Base-by-base conservation (phyloP, 2,329 filamentous ascomycete genomes). In the Cladophialophora exuberans region DNA sequence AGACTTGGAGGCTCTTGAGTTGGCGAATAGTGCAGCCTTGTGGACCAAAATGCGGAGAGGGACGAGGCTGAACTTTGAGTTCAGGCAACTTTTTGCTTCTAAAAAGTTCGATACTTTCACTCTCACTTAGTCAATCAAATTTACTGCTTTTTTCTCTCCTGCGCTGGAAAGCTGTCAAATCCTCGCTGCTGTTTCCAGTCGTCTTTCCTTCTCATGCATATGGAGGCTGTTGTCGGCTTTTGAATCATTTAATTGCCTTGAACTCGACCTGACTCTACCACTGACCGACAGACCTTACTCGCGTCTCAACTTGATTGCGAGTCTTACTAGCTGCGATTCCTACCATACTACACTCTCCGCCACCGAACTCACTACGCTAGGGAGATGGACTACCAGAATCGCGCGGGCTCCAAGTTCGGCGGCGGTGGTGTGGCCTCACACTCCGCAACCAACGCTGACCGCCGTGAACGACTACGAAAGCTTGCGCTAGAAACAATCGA, bases 401-500 rank as follows among this genome's bases (percentile, higher is more conserved):
- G 93, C 67, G 92, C 90, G 60, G 94, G 94, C 69, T 96, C 91
- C 73, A 97, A 97, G 74, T 97, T 97, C 73, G 94, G 94, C 71
- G 94, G 94, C 70, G 94, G 94, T 67, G 94, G 94, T 73, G 92
- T 97, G 66, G 94, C 94, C 72, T 97, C 92, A 4, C 85, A 90
- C 69, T 92, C 88, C 67, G 90, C 91, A 56, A 96, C 91, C 60
- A 97, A 97, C 74, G 93, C 94, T 63, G 94, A 97, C 82, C 90
- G 94, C 56, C 90, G 94, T 71, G 94, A 99, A 75, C 92, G 94
- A 61, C 87, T 99, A 33, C 91, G 93, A 73, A 97, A 97, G 79
- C 91, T 99, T 70, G 94, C 94, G 55, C 89, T 99, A 69, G 94
- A 99, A 77, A 95, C 91, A 52, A 99, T 99, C 80, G 93, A 97